Base-by-base conservation (phyloP, 352 stramenopile species). In the Pythium oligandrum region DNA sequence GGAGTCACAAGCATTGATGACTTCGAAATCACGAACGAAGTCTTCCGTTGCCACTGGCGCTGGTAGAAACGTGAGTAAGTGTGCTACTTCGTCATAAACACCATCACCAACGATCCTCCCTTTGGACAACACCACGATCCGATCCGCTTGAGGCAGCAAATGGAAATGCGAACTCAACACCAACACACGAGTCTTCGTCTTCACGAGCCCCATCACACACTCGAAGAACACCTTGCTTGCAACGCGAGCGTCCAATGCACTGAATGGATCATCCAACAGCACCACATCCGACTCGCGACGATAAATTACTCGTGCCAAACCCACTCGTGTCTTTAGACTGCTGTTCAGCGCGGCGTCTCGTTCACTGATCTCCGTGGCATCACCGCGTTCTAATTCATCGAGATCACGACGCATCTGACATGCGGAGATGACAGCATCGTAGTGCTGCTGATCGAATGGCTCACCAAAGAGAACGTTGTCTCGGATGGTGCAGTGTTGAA, bases 191-290 rank as follows among this genome's bases (percentile, higher is more conserved):
- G 86, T 96, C 51, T 77, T 83, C 34, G n/a, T 38, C 17, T 82
- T 35, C 6, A 71, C 68, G 6, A 98, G 60, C 1, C 56, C 63
- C n/a, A 63, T 50, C 17, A 98, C 83, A 48, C 88, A 96, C 33
- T 98, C 61, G 4, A 82, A 57, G 57, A 98, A 98, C 6, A 99
- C 66, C 45, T 95, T 80, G 57, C 93, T 88, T 1, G 86, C 95
- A 8, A 98, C 95, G 63, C 98, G 93, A 26, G 84, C 79, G 57
- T 99, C 96, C 4, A 99, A 85, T 10, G 96, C 96, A 57, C 78
- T 90, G 4, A 99, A 57, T 9, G 90, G 83, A 55, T 99, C 96
- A 58, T 99, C 96, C 10, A 99, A 67, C 33, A 99, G 63, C 55
- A 96, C 78, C 26, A 98, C 64, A 57, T 99, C 92, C 2, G 82